A percentile compares a stretch with the other conserved stretches of the same genome.
phyloP scores from a whole-genome alignment of 805 yeast species.

The Ogataea paraovalis region DNA sequence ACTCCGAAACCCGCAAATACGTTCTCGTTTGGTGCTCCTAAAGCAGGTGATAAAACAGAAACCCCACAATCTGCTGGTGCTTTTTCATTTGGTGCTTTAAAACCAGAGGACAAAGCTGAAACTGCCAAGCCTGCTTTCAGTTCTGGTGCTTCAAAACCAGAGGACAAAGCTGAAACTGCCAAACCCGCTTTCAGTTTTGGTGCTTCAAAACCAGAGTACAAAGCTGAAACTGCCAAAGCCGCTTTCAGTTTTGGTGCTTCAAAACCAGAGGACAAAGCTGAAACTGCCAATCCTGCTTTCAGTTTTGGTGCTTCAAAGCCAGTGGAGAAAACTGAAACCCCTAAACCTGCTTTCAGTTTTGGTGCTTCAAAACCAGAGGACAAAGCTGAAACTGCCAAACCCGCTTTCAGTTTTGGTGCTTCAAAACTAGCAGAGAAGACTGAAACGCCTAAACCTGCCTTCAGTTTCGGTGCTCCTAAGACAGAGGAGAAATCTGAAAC shows the following conservation, averaged over 20 bases:
- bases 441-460: constrained; percentile 5
- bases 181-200: constrained; percentile 12
- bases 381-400: constrained; percentile 4
- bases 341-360: constrained; percentile 6
- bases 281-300: constrained; percentile 6
- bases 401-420: constrained; percentile 8
- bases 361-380: constrained; percentile 9
- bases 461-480: constrained; percentile 11
- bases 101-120: constrained; percentile 7
- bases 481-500: constrained; percentile 1
- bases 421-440: constrained; percentile 5
- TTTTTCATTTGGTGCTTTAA: constrained; percentile 15
- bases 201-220: constrained; percentile 9
- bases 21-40: constrained; percentile 2
- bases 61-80: constrained; percentile 9
- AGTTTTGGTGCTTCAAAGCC: constrained; percentile 13
- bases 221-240: constrained; percentile 5
- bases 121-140: constrained; percentile 3
- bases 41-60: constrained; percentile 3
- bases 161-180: constrained; percentile 2
- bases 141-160: constrained; percentile 12
- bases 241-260: constrained; percentile 15
- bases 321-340: constrained; percentile 3
- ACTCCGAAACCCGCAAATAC: constrained; percentile 5
- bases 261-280: constrained; percentile 5